Conservation (phyloP, 192 early-diverging fungal genomes). For the Linnemannia zychae region DNA sequence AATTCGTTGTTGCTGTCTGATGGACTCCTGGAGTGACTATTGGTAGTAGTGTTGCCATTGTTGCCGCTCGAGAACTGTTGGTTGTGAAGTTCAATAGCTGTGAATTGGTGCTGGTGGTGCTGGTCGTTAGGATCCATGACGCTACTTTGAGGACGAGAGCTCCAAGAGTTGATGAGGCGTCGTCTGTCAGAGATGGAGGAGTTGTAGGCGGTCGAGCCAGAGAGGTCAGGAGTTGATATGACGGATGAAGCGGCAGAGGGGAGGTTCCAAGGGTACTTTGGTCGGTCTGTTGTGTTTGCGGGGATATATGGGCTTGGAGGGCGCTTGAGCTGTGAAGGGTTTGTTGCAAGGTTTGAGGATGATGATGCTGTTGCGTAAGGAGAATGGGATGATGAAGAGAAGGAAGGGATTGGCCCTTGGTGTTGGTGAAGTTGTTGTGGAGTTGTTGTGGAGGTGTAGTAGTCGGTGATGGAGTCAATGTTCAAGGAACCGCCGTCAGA, state of each 20-base stretch:
- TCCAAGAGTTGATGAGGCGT: conserved; percentile 1
- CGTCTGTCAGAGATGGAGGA: not conserved
- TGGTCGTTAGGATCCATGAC: conserved; percentile 10
- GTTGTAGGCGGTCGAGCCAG: not conserved
- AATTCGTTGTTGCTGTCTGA: not conserved
- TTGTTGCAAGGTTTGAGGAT: no score
- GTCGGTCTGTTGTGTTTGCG: not conserved
- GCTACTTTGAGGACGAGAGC: conserved; percentile 12
- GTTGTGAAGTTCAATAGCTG: conserved; percentile 8
- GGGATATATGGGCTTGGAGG: not conserved
- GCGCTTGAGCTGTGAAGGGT: not conserved
- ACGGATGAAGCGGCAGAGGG: conserved; percentile 6
- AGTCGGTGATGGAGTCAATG: conserved; percentile 4
- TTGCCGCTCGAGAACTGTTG: not conserved
- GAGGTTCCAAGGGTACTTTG: conserved; percentile 2
- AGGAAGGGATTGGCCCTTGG: not conserved
- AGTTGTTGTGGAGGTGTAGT: not conserved
- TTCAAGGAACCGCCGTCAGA: not conserved
- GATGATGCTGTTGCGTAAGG: not conserved
- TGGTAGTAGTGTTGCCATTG: not conserved
- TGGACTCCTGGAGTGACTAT: not conserved
- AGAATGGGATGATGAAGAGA: not conserved
- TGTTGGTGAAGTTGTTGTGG: not conserved
- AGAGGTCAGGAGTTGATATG: not conserved
- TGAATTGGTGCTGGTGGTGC: not conserved